phyloP scores from a whole-genome alignment of 2,329 filamentous ascomycete genomes.

The Xylariales sp. region DNA sequence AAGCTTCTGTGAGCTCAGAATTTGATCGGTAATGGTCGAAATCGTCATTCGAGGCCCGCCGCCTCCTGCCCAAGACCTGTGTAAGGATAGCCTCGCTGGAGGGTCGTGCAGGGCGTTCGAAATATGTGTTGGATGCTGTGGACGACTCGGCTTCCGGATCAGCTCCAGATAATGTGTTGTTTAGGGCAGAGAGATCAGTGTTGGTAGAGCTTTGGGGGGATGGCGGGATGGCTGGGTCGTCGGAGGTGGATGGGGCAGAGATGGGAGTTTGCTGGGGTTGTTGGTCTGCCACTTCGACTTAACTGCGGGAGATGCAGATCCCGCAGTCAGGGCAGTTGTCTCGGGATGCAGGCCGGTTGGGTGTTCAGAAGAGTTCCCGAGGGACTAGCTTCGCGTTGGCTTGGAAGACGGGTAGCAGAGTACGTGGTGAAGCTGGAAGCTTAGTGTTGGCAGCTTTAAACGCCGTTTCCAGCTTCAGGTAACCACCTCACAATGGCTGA shows the following conservation, averaged over 20 bases:
- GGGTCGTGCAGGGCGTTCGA: conserved; percentile 13
- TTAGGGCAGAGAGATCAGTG: conserved; percentile 39
- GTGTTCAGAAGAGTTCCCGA: not conserved
- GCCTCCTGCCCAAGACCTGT: conserved; percentile 52
- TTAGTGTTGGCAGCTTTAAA: not conserved
- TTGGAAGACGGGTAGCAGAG: too few relatives aligned
- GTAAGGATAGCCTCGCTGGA: conserved; percentile 16
- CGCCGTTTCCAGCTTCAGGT: conserved; percentile 1
- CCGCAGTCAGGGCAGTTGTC: conserved; percentile 26
- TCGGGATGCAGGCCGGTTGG: conserved; percentile 1
- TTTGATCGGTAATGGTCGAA: conserved; percentile 14
- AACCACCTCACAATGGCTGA: conserved; percentile 6
- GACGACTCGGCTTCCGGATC: conserved; percentile 14
- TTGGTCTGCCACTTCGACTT: conserved; percentile 71
- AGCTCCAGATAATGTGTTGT: conserved; percentile 13
- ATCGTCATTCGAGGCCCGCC: conserved; percentile 40
- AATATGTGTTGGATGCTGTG: conserved; percentile 11
- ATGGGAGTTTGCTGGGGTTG: conserved; percentile 41
- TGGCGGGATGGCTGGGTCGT: conserved; percentile 58
- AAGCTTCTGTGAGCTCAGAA: conserved; percentile 16
- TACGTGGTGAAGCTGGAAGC: not conserved
- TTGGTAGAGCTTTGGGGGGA: conserved; percentile 43
- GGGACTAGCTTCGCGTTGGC: too few relatives aligned
- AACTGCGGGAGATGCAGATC: conserved; percentile 36
- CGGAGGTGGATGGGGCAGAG: conserved; percentile 61